Evolutionary conservation across 2,329 filamentous ascomycete genomes (phyloP).

Genomic region (Aspergillus neotritici): DNA sequence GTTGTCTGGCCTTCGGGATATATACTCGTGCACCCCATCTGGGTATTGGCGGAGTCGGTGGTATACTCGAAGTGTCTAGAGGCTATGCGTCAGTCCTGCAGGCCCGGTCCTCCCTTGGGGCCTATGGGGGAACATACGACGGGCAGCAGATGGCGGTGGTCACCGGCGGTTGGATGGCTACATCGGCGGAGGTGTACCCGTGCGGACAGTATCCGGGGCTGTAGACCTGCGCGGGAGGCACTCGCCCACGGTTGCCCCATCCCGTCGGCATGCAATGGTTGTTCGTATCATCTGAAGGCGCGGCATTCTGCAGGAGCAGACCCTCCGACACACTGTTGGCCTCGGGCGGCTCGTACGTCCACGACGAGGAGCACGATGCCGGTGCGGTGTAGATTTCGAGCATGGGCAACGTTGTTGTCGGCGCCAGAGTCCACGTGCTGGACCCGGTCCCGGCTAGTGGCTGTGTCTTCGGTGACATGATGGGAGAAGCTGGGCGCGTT

Average conservation of each 20-base stretch:
- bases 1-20: constrained; percentile 9
- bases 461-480: too few relatives aligned
- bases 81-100: too few relatives aligned
- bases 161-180: constrained; percentile 9
- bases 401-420: neutral
- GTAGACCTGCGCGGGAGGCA: constrained; percentile 9
- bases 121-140: constrained; percentile 10
- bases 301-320: constrained; percentile 18
- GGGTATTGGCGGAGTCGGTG: neutral
- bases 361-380: constrained; percentile 14
- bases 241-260: constrained; percentile 13
- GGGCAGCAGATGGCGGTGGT: constrained; percentile 25
- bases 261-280: constrained; percentile 6
- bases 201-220: constrained; percentile 23
- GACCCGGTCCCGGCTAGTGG: too few relatives aligned
- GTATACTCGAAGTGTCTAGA: constrained; percentile 6
- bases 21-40: constrained; percentile 13
- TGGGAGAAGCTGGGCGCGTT: too few relatives aligned
- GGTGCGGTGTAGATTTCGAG: constrained; percentile 20
- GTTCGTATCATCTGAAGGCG: neutral
- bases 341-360: constrained; percentile 17
- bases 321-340: constrained; percentile 13
- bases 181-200: constrained; percentile 20
- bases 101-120: too few relatives aligned
- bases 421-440: too few relatives aligned